Evolutionary conservation across 371 early-diverging fungal species (phyloP).

Genomic region (Mortierella polycephala): DNA sequence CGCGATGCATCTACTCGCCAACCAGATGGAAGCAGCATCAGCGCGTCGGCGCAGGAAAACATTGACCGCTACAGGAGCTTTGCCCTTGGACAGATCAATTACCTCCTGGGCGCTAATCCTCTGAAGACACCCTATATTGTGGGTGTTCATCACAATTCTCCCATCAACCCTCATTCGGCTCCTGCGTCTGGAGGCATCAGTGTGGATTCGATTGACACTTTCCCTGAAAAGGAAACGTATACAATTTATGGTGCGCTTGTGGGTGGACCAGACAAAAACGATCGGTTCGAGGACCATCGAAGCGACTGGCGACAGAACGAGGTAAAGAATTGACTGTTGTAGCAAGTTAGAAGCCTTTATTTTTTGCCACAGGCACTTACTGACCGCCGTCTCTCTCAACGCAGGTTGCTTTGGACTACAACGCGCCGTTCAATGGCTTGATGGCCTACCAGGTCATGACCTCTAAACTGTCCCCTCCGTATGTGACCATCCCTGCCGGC

Average conservation of each 20-base stretch:
- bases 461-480: slow-evolving; percentile 61
- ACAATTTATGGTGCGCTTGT: slow-evolving; percentile 70
- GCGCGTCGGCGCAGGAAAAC: slow-evolving; percentile 16
- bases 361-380: neutral
- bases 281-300: slow-evolving; percentile 65
- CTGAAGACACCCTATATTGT: slow-evolving; percentile 70
- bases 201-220: slow-evolving; percentile 57
- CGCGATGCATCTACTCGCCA: slow-evolving; percentile 27
- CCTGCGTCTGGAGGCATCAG: slow-evolving; percentile 69
- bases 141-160: slow-evolving; percentile 71
- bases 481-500: slow-evolving; percentile 56
- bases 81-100: slow-evolving; percentile 62
- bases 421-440: slow-evolving; percentile 70
- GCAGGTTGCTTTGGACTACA: slow-evolving; percentile 72
- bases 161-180: slow-evolving; percentile 72
- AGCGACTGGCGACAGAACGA: slow-evolving; percentile 61
- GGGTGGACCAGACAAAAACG: slow-evolving; percentile 69
- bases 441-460: slow-evolving; percentile 68
- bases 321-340: slow-evolving; percentile 18
- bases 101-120: slow-evolving; percentile 69
- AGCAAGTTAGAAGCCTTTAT: neutral
- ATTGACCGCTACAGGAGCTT: slow-evolving; percentile 57
- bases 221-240: slow-evolving; percentile 48
- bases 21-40: slow-evolving; percentile 15
- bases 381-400: neutral